Evolutionary conservation across 805 yeast genomes (phyloP).

Genomic region (Candida berthetii): DNA sequence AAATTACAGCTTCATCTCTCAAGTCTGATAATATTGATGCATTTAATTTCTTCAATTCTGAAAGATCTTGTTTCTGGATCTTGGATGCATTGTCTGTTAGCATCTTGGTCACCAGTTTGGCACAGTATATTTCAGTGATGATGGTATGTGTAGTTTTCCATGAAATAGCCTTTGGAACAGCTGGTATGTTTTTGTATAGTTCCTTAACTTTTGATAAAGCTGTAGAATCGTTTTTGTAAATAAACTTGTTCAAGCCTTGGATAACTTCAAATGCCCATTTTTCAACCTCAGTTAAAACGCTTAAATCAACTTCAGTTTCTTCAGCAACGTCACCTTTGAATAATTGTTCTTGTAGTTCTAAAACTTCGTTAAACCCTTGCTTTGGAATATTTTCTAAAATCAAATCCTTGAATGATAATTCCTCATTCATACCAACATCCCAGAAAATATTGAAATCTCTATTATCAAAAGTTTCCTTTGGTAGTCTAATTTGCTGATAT

Average conservation of each 20-base stretch:
- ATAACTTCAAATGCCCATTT: slow-evolving; percentile 16
- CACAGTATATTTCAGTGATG: slow-evolving; percentile 10
- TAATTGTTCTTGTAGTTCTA: slow-evolving; percentile 9
- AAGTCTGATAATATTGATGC: slow-evolving; percentile 5
- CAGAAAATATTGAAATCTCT: slow-evolving; percentile 53
- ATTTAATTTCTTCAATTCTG: slow-evolving; percentile 14
- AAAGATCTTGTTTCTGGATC: slow-evolving; percentile 2
- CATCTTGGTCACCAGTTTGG: slow-evolving; percentile 8
- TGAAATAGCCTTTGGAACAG: slow-evolving; percentile 5
- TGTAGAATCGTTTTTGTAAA: slow-evolving; percentile 1
- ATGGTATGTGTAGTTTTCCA: slow-evolving; percentile 16
- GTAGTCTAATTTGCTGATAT: slow-evolving; percentile 20
- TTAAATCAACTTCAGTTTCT: slow-evolving; percentile 4
- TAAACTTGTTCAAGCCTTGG: slow-evolving; percentile 2
- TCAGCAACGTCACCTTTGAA: slow-evolving; percentile 4
- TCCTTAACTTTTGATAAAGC: neutral
- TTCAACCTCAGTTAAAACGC: slow-evolving; percentile 10
- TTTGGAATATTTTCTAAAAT: slow-evolving; percentile 9
- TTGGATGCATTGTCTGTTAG: neutral
- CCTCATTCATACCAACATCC: slow-evolving; percentile 38
- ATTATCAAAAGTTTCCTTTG: slow-evolving; percentile 36
- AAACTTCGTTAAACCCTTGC: slow-evolving; percentile 8
- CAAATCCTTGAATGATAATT: slow-evolving; percentile 5
- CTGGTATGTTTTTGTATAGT: slow-evolving; percentile 6
- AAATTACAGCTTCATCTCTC: slow-evolving; percentile 12